Evolutionary conservation across 1,139 yeast genomes (phyloP), one percentile per base, ranked within the genome.

Genomic region (Scheffersomyces cryptocercus): DNA sequence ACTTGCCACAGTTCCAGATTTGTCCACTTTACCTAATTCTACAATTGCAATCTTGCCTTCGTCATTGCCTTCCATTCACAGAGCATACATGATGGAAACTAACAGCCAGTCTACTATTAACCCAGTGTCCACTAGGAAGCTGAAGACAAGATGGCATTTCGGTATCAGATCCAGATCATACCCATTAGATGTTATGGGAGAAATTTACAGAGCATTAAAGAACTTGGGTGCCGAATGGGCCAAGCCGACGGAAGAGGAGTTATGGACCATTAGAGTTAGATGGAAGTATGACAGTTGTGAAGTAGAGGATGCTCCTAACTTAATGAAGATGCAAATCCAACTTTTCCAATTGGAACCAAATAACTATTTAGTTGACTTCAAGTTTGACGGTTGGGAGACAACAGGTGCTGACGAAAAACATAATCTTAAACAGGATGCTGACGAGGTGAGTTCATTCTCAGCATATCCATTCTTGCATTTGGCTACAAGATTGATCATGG

Each of bases 141-240:
- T 93, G 53, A 93, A 89, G 65, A 89, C 97, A 8, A 83, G 97
- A 67, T 93, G 99, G 99, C 99, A 93, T 72, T 95, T 95, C 62
- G 99, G 99, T 48, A 93, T 93, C 48, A 77, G 99, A 59, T 89
- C 97, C 8, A 79, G 98, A 57, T 89, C 97, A 1, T 93, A 93
- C 61, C 99, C 99, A 31, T 74, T 93, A 53, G 99, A 93, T 64
- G 99, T 93, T 7, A 93, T 93, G 99, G 97, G 98, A 28, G 99
- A 95, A 62, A 91, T 93, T 35, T 93, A 95, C 66, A 77, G 97
- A 37, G 99, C 99, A 0, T 75, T 93, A 58, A 88, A 88, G 67
- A 89, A 88, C 58, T 73, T 95, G 43, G 98, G 97, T 3, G 98
- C 99, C 1, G 97, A 93, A 64, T 93, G 99, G 99, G 90, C 95